A percentile compares a stretch with the other conserved stretches of the same genome.
phyloP scores from a whole-genome alignment of 1,139 yeast species.

The Geotrichum armillariae region DNA sequence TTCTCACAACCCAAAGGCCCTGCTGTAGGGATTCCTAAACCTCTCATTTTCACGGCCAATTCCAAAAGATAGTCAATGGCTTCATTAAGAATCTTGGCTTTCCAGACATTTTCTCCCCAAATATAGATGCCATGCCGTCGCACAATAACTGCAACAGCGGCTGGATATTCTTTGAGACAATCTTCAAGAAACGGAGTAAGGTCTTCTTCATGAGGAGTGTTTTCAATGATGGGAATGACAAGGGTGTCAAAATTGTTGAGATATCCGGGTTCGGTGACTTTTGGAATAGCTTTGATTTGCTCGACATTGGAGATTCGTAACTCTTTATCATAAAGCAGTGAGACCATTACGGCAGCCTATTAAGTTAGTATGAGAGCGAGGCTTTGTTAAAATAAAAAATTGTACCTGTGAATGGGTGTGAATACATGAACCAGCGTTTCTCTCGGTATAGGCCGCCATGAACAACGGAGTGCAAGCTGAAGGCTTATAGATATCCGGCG shows the following conservation, averaged over 20 bases:
- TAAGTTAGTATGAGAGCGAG: neutral
- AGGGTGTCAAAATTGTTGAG: constrained; percentile 72
- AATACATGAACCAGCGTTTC: constrained; percentile 89
- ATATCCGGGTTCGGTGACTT: constrained; percentile 61
- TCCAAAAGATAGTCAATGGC: constrained; percentile 89
- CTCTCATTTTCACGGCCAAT: constrained; percentile 73
- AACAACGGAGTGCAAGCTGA: constrained; percentile 93
- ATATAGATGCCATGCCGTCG: constrained; percentile 93
- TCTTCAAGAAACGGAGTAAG: constrained; percentile 61
- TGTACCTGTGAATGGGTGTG: constrained; percentile 81
- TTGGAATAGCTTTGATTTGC: constrained; percentile 91
- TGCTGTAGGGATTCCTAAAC: constrained; percentile 44
- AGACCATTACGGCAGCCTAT: constrained; percentile 69
- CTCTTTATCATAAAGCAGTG: constrained; percentile 66
- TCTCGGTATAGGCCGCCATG: constrained; percentile 66
- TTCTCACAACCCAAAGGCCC: constrained; percentile 7
- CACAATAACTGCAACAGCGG: constrained; percentile 81
- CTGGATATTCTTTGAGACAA: constrained; percentile 68
- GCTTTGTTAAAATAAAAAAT: no score
- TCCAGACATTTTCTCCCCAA: constrained; percentile 93
- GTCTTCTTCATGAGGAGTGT: constrained; percentile 86
- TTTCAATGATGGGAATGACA: constrained; percentile 86
- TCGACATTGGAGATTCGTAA: constrained; percentile 80
- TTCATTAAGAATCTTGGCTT: constrained; percentile 90
- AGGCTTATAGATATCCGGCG: constrained; percentile 72